These are phyloP conservation scores for Rubia occidens DNA, from an alignment of 305 asterid species.

Conservation along the genomic window DNA sequence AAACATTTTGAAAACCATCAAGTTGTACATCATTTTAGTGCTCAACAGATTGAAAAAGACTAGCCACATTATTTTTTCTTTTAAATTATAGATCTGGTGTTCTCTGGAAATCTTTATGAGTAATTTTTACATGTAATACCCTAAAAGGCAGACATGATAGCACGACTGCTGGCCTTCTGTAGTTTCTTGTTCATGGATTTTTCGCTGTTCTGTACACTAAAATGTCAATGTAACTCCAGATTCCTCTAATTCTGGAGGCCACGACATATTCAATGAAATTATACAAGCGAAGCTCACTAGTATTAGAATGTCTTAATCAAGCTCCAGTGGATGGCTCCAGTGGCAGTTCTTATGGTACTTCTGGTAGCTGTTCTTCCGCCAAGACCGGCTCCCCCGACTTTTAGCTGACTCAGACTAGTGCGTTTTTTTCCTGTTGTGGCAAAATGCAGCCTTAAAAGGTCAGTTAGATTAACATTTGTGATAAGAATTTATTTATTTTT, in stretches of 20 bases:
- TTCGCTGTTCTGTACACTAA: background rate
- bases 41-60: background rate
- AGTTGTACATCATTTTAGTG: background rate
- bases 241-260: slow-evolving; percentile 64
- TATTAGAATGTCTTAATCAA: slow-evolving; percentile 77
- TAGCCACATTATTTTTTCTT: background rate
- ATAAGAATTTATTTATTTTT: background rate
- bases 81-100: background rate
- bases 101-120: background rate
- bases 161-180: background rate
- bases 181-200: slow-evolving; percentile 3
- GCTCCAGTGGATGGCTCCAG: slow-evolving; percentile 90
- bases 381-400: slow-evolving; percentile 66
- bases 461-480: background rate
- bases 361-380: slow-evolving; percentile 75
- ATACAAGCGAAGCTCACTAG: slow-evolving; percentile 53
- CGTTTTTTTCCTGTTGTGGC: background rate
- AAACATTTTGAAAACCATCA: background rate
- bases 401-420: slow-evolving; percentile 21
- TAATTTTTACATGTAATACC: background rate
- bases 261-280: slow-evolving; percentile 77
- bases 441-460: background rate
- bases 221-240: slow-evolving; percentile 32
- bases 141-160: background rate
- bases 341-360: slow-evolving; percentile 63